Percentiles rank a stretch among this genome's conserved stretches.
phyloP scores from a whole-genome alignment of 352 stramenopile species.

The Phytophthora vignae region DNA sequence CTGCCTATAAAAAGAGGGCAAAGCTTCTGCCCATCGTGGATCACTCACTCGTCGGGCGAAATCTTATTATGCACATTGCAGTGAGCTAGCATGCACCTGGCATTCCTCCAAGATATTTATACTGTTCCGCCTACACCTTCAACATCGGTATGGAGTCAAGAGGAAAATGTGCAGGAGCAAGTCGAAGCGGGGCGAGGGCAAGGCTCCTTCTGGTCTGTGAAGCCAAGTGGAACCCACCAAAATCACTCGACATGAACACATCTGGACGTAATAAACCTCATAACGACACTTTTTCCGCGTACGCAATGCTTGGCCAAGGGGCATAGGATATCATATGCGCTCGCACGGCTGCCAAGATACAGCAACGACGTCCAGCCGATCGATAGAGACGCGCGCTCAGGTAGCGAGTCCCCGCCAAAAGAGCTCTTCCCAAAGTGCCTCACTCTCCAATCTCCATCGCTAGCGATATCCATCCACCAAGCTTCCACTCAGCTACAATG shows the following conservation, averaged over 20 bases:
- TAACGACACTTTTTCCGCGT: conserved; percentile 9
- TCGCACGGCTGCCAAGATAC: conserved; percentile 17
- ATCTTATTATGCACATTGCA: not conserved
- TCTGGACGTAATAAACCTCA: conserved; percentile 8
- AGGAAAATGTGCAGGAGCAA: not conserved
- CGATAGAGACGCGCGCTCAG: conserved; percentile 1
- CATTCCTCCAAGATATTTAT: not conserved
- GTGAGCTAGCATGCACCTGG: not conserved
- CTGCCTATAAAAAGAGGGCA: no score
- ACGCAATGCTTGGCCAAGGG: conserved; percentile 14
- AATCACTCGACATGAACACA: conserved; percentile 7
- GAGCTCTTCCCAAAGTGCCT: not conserved
- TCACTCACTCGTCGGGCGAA: not conserved
- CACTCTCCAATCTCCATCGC: conserved; percentile 34
- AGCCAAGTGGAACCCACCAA: conserved; percentile 10
- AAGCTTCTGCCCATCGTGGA: not conserved
- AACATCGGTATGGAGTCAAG: conserved; percentile 2
- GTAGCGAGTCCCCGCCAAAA: not conserved
- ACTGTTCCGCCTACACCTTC: not conserved
- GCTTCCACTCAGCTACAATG: conserved; percentile 16
- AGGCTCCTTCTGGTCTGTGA: conserved; percentile 7
- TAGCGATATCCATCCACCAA: conserved; percentile 23
- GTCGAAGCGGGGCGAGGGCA: not conserved
- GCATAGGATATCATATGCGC: conserved; percentile 28
- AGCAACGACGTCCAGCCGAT: conserved; percentile 14